phyloP scores from a whole-genome alignment of 2,329 filamentous ascomycete species.

The Xylaria sp. region DNA sequence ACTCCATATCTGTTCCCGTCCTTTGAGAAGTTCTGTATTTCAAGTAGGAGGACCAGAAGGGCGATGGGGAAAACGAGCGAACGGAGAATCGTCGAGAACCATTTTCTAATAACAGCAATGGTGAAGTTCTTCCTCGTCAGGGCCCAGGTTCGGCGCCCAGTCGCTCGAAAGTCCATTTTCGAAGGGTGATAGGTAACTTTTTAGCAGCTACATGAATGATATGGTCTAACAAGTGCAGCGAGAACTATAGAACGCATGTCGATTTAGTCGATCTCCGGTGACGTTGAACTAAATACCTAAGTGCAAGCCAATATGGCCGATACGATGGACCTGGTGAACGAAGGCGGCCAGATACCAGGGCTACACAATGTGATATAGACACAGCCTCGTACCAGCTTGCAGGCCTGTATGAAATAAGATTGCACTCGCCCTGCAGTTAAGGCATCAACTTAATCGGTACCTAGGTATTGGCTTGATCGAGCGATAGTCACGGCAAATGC shows the following conservation, averaged over 20 bases:
- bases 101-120: constrained; percentile 27
- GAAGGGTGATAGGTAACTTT: background rate
- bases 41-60: constrained; percentile 30
- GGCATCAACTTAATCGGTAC: too few species aligned
- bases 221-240: background rate
- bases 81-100: constrained; percentile 31
- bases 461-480: background rate
- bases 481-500: background rate
- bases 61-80: constrained; percentile 31
- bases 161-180: constrained; percentile 18
- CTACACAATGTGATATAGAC: background rate
- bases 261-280: background rate
- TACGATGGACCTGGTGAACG: background rate
- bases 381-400: background rate
- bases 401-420: too few species aligned
- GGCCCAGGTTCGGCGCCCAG: constrained; percentile 31
- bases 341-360: background rate
- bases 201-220: constrained; percentile 7
- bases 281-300: background rate
- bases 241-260: background rate
- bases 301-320: too few species aligned
- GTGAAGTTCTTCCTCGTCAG: constrained; percentile 33
- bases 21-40: constrained; percentile 31
- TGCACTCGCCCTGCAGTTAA: background rate
- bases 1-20: constrained; percentile 27